These are phyloP conservation scores for Cyberlindnera bimundalis DNA, from an alignment of 805 yeast species.

Conservation along the genomic window DNA sequence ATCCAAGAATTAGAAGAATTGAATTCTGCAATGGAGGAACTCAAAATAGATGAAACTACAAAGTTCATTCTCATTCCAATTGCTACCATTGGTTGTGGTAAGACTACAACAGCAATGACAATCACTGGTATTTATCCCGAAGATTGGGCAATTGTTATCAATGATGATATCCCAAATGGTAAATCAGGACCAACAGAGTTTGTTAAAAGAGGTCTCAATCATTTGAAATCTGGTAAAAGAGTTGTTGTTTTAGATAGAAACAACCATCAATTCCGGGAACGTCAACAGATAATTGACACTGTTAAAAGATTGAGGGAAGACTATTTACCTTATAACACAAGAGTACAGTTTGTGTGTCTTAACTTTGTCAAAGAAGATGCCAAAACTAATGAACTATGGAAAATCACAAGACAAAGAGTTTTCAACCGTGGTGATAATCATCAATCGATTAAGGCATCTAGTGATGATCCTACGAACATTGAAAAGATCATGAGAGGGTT, in stretches of 20 bases:
- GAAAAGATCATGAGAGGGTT: slow-evolving; percentile 71
- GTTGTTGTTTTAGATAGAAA: slow-evolving; percentile 80
- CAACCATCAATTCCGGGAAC: slow-evolving; percentile 69
- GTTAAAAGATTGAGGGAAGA: slow-evolving; percentile 41
- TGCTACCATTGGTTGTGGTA: slow-evolving; percentile 93
- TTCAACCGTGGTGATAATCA: slow-evolving; percentile 79
- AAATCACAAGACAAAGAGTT: slow-evolving; percentile 58
- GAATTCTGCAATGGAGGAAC: slow-evolving; percentile 34
- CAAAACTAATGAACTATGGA: slow-evolving; percentile 38
- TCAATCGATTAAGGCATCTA: slow-evolving; percentile 63
- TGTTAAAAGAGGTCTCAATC: slow-evolving; percentile 43
- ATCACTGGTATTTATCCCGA: slow-evolving; percentile 49
- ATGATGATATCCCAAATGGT: slow-evolving; percentile 61
- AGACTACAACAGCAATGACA: slow-evolving; percentile 75
- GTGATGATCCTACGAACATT: slow-evolving; percentile 47
- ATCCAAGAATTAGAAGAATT: slow-evolving; percentile 36
- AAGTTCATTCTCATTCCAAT: slow-evolving; percentile 74
- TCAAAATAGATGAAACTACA: slow-evolving; percentile 34
- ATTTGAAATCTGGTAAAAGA: slow-evolving; percentile 32
- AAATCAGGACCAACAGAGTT: slow-evolving; percentile 46
- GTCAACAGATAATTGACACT: slow-evolving; percentile 60
- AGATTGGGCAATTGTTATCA: slow-evolving; percentile 73
- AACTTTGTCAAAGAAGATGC: slow-evolving; percentile 53
- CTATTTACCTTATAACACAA: slow-evolving; percentile 40
- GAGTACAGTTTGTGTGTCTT: slow-evolving; percentile 60